Base-by-base conservation (phyloP, 2,329 filamentous ascomycete species). In the Clarireedia sp. region DNA sequence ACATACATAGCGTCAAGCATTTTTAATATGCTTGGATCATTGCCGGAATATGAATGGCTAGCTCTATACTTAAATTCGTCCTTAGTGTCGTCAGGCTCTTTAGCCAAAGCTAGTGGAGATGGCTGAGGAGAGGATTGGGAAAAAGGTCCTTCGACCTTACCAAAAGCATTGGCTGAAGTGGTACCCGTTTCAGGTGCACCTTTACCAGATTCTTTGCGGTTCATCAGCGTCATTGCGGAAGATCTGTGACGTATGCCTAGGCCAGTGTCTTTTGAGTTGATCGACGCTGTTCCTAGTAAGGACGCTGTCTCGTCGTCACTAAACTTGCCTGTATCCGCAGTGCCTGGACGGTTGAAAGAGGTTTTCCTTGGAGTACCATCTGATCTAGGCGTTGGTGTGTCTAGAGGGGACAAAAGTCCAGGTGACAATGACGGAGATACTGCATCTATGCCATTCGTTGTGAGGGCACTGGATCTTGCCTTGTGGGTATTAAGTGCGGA, bases 1-100 rank as follows among this genome's bases (percentile, higher is more conserved):
- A 83, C 77, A 66, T 92, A 96, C 73, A 97, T 90, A 5, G 87
- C 83, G 67, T 96, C 89, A 3, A 99, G 71, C 79, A 87, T 85
- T 65, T 79, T 79, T 48, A 87, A 73, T 52, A 87, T 81, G 63
- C 74, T 82, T 3, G 85, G 83, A 58, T 87, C 83, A 56, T 87
- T 90, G 1, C 94, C 94, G 45, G 82, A 79, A 67, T 99, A 97
- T 2, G 87, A 90, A 71, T 97, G 92, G 41, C 83, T 85, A 3
- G 81, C 78, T 56, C 78, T 79, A 59, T 81, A 80, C 40, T 76
- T 78, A 14, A 73, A 70, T 3, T 68, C 69, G 3, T 71, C 62
- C 29, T 69, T 64, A 14, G 69, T 67, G 7, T 57, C 56, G 38
- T 71, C 72, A 9, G 68, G 62, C 5, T 64, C 65, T 51, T 71